A percentile compares a stretch with the other conserved stretches of the same genome.
Conservation (phyloP, 2,329 filamentous ascomycete genomes). For the Sporothrix humicola region DNA sequence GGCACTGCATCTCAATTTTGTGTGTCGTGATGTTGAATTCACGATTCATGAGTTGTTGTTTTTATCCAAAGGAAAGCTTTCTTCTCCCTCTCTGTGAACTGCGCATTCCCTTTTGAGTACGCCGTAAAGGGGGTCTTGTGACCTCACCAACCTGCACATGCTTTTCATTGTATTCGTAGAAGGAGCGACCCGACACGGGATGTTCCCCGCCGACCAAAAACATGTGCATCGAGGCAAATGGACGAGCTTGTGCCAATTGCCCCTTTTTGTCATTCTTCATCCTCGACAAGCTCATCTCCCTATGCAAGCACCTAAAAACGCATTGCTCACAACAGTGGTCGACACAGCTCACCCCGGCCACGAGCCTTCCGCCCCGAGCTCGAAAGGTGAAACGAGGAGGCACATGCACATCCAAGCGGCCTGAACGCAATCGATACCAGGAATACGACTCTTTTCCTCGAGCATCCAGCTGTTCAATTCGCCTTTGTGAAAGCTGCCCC, state of each 20-base stretch:
- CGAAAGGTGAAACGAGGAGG: constrained; percentile 3
- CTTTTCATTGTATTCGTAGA: neutral
- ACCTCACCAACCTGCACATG: neutral
- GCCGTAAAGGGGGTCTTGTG: neutral
- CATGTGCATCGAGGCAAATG: neutral
- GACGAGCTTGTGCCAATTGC: neutral
- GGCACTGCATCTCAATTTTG: neutral
- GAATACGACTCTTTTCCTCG: neutral
- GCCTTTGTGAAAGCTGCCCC: no score
- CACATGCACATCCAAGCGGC: neutral
- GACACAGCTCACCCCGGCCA: neutral
- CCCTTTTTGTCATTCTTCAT: neutral
- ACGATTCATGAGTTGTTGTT: neutral
- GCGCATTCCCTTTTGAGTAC: neutral
- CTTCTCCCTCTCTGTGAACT: neutral
- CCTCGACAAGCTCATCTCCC: neutral
- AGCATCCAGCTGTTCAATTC: neutral
- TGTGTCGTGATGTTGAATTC: neutral
- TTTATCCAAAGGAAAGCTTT: neutral
- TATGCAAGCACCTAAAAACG: neutral
- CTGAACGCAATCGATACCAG: constrained; percentile 1
- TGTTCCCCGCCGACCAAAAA: neutral
- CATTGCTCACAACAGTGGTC: neutral
- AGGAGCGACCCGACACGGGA: neutral
- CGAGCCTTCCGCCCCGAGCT: neutral